Evolutionary conservation across 768 basidiomycete genomes (phyloP), one percentile per base, ranked within the genome.

Genomic region (Melanogaster broomeanus): DNA sequence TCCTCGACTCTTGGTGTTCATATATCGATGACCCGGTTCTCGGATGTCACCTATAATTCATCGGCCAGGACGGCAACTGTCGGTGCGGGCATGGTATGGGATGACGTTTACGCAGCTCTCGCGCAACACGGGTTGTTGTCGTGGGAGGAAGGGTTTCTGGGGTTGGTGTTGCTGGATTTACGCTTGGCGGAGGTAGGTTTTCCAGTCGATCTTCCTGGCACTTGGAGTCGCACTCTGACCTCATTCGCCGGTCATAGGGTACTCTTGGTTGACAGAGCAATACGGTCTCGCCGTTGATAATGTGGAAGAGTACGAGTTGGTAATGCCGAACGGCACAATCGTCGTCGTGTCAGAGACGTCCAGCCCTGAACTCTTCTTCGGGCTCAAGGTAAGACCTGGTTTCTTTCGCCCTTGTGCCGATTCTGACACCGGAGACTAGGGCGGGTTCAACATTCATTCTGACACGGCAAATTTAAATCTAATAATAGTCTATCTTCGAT

Each of bases 261-360:
- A 83, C 57, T 85, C 85, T 11, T 87, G 78, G 80, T 72, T 76
- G 53, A 79, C 81, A 1, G 86, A 86, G 59, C 80, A 82, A 52
- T 71, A 77, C 58, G 85, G 86, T 4, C 55, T 87, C 34, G 75
- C 81, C 0, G 50, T 76, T 25, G 86, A 87, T 55, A 84, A 69
- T 6, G 72, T 87, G 49, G 66, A 68, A 9, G 77, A 77, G 0
- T 85, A 70, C 58, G 80, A 87, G 53, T 74, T 88, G 7, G 85
- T 86, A 12, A 71, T 80, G 48, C 84, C 84, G 0, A 74, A 76
- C 57, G 84, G 84, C 9, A 72, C 65, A 0, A 64, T 82, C 12
- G 70, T 77, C 22, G 72, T 69, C 12, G 50, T 57, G n/a, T 67
- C 66, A 1, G 52, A 72, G 42, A 54, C 70, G 8, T n/a, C n/a